These are phyloP conservation scores for Phytophthora europaea DNA, from an alignment of 352 stramenopile species.

Conservation along the genomic window DNA sequence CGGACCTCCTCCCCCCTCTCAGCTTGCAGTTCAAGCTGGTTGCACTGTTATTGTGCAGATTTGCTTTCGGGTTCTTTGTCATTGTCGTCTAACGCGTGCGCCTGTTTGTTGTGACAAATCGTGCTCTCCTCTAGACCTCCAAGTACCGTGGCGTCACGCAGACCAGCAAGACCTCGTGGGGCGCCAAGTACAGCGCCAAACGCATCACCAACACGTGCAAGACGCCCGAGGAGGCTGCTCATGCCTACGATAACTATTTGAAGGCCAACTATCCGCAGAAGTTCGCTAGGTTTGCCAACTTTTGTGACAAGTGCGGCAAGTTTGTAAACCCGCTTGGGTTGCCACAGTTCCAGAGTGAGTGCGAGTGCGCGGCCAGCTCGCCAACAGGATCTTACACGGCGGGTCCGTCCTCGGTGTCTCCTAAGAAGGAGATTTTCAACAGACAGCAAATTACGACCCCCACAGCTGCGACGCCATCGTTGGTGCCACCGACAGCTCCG, in stretches of 20 bases:
- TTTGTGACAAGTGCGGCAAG: constrained; percentile 80
- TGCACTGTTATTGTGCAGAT: constrained; percentile 11
- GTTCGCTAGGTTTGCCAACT: constrained; percentile 90
- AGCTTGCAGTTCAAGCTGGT: constrained; percentile 4
- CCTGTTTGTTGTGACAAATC: constrained; percentile 15
- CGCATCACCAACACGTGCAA: constrained; percentile 91
- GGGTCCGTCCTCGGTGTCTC: constrained; percentile 31
- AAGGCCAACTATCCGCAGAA: constrained; percentile 87
- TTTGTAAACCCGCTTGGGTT: constrained; percentile 88
- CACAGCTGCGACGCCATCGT: constrained; percentile 32
- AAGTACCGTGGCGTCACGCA: constrained; percentile 89
- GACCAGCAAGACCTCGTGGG: constrained; percentile 90
- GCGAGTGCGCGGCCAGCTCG: constrained; percentile 58
- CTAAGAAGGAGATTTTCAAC: constrained; percentile 53
- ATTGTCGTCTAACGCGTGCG: constrained; percentile 5
- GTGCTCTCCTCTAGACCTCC: constrained; percentile 65
- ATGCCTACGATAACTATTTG: constrained; percentile 86
- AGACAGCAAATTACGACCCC: constrained; percentile 47
- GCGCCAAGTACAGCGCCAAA: constrained; percentile 91
- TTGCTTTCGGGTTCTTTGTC: constrained; percentile 10
- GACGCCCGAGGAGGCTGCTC: constrained; percentile 85
- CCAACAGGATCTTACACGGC: constrained; percentile 16
- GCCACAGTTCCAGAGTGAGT: constrained; percentile 81
- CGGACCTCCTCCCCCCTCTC: constrained; percentile 3
- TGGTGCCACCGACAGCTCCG: constrained; percentile 42